Evolutionary conservation across 768 basidiomycete species (phyloP).

Genomic region (Fibroporia radiculosa): DNA sequence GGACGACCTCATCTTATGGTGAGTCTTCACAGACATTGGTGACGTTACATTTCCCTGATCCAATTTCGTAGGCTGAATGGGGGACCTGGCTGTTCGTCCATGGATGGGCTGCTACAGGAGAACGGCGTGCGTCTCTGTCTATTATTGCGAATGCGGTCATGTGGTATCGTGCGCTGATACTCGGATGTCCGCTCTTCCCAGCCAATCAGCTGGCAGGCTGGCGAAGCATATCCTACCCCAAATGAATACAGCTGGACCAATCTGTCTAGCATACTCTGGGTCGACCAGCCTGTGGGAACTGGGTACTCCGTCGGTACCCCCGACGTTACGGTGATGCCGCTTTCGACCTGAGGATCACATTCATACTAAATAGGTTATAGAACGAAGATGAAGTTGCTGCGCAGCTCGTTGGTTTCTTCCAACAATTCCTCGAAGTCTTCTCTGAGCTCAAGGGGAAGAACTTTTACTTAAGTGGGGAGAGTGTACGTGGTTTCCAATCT

Average conservation of each 20-base stretch:
- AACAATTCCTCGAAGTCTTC: conserved; percentile 69
- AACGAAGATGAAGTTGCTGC: conserved; percentile 52
- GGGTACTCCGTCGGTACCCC: conserved; percentile 67
- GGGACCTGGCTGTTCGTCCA: conserved; percentile 66
- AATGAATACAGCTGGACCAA: conserved; percentile 62
- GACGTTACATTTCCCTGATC: conserved; percentile 19
- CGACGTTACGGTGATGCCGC: conserved; percentile 31
- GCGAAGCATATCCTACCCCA: conserved; percentile 49
- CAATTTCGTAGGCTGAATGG: conserved; percentile 29
- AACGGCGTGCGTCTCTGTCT: conserved; percentile 44
- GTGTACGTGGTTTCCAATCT: conserved; percentile 37
- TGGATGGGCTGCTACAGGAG: conserved; percentile 66
- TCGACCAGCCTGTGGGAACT: conserved; percentile 74
- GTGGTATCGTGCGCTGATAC: neutral
- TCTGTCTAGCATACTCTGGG: conserved; percentile 62
- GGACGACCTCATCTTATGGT: conserved; percentile 40
- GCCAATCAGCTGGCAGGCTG: conserved; percentile 43
- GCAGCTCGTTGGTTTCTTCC: conserved; percentile 45
- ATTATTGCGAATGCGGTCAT: too few species aligned
- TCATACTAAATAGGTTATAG: conserved; percentile 3
- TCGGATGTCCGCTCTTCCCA: neutral
- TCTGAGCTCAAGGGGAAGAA: conserved; percentile 62
- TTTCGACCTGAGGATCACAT: neutral
- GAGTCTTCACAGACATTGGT: conserved; percentile 22
- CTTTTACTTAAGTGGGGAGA: conserved; percentile 65